Conservation (phyloP, 129 eudicot genomes). For the Tagetes patula region DNA sequence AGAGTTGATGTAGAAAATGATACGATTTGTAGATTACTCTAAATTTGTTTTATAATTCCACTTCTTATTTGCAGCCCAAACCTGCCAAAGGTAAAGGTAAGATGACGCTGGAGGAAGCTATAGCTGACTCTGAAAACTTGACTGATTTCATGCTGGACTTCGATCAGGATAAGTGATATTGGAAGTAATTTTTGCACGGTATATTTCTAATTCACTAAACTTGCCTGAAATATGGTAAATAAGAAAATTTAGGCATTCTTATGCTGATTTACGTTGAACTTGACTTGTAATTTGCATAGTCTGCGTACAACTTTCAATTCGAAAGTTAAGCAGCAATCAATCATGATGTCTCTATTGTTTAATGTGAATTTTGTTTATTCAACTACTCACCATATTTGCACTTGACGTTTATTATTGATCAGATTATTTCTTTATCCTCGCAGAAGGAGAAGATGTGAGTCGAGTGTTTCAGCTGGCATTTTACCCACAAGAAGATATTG, state of each 20-base stretch:
- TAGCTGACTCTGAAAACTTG: slow-evolving; percentile 86
- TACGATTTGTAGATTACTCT: neutral
- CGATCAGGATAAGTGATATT: slow-evolving; percentile 63
- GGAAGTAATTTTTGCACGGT: slow-evolving; percentile 16
- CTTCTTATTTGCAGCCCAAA: slow-evolving; percentile 53
- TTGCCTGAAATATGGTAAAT: neutral
- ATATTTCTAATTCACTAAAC: slow-evolving; percentile 7
- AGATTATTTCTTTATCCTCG: neutral
- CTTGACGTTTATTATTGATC: neutral
- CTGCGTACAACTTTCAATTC: too few species aligned
- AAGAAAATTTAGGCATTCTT: too few species aligned
- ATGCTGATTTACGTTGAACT: neutral
- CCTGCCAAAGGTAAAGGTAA: slow-evolving; percentile 61
- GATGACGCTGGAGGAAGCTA: slow-evolving; percentile 82
- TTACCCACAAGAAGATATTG: slow-evolving; percentile 7
- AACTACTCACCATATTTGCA: neutral
- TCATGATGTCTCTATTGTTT: neutral
- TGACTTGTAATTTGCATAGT: neutral
- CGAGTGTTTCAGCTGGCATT: slow-evolving; percentile 6
- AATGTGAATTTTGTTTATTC: neutral
- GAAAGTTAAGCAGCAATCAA: neutral
- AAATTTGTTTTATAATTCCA: neutral
- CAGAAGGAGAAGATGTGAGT: slow-evolving; percentile 19
- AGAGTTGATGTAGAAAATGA: neutral
- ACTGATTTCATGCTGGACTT: slow-evolving; percentile 95